phyloP scores from a whole-genome alignment of 371 early-diverging fungal genomes.

The Basidiobolus meristosporus region DNA sequence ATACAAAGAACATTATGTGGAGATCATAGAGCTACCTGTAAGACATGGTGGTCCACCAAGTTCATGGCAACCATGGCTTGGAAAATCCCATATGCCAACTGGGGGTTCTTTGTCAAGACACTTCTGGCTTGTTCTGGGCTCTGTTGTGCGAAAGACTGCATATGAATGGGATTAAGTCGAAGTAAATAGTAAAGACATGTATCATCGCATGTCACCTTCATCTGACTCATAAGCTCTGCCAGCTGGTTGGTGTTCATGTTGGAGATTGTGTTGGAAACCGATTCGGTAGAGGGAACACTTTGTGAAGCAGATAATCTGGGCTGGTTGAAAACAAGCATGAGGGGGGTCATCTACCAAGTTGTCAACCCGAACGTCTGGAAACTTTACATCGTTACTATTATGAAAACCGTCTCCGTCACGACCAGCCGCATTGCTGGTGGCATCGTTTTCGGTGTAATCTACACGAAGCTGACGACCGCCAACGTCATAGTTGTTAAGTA shows the following conservation, averaged over 20 bases:
- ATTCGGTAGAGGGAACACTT: not conserved
- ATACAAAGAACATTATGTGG: not conserved
- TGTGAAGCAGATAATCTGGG: not conserved
- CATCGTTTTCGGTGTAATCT: conserved; percentile 61
- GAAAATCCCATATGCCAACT: conserved; percentile 69
- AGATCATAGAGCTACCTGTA: conserved; percentile 27
- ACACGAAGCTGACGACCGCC: conserved; percentile 65
- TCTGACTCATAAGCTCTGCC: conserved; percentile 46
- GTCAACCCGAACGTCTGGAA: not conserved
- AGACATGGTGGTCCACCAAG: conserved; percentile 52
- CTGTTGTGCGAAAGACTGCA: conserved; percentile 17
- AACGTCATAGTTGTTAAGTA: conserved; percentile 57
- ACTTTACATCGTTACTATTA: conserved; percentile 4
- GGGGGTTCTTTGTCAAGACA: conserved; percentile 56
- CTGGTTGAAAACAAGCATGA: not conserved
- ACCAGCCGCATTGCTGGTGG: conserved; percentile 8
- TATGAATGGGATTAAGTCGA: not conserved
- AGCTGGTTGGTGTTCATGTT: conserved; percentile 48
- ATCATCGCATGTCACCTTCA: conserved; percentile 33
- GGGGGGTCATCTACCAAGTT: not conserved
- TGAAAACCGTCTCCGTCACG: conserved; percentile 3
- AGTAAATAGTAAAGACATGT: conserved; percentile 1
- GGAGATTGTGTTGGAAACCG: conserved; percentile 13
- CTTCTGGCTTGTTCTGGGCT: conserved; percentile 45
- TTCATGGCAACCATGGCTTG: conserved; percentile 70